Evolutionary conservation across 306 rosid species (phyloP), one percentile per base, ranked within the genome.

Genomic region (cucumber (Cucumis sativus)): DNA sequence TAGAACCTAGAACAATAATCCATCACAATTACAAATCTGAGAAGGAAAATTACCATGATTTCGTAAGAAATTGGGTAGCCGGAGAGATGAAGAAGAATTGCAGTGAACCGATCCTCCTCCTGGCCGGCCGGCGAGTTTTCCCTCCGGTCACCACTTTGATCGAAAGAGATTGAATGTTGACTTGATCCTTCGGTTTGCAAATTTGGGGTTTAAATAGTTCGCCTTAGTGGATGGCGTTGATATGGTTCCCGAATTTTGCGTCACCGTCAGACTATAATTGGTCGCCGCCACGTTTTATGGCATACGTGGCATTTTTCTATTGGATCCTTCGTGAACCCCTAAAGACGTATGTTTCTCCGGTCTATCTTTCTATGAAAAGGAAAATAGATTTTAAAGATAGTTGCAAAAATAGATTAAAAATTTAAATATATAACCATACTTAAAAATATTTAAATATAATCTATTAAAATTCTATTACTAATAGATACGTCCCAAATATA

Each of bases 41-140:
- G 54, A 13, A 35, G 45, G 71, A 18, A 72, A 40, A 55, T 20
- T 82, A 85, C 88, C 87, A 84, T 84, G 65, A 60, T 79, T 35
- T 64, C 30, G 47, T 6, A 37, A 10, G 56, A 82, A 75, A 78
- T 82, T 25, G 20, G 77, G 71, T 28, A 18, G 73, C 71, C 49
- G 74, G 76, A 30, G 54, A 28, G 15, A 28, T 7, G 57, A n/a
- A 14, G 59, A 70, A 70, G 20, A 70, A 33, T 35, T 47, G 75
- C 75, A 70, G 59, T 4, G 47, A 47, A 64, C 14, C 15, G 75
- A 70, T 70, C 10, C 74, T 68, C 75, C 59, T 43, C 11, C 54
- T 23, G 75, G 59, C 57, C 37, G 78, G 82, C 72, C 43, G 83
- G 66, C 25, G 52, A 60, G 74, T 61, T 13, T 39, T 45, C 65